A percentile compares a stretch with the other conserved stretches of the same genome.
phyloP scores from a whole-genome alignment of 2,329 filamentous ascomycete genomes.

The Ramularia endophylla region DNA sequence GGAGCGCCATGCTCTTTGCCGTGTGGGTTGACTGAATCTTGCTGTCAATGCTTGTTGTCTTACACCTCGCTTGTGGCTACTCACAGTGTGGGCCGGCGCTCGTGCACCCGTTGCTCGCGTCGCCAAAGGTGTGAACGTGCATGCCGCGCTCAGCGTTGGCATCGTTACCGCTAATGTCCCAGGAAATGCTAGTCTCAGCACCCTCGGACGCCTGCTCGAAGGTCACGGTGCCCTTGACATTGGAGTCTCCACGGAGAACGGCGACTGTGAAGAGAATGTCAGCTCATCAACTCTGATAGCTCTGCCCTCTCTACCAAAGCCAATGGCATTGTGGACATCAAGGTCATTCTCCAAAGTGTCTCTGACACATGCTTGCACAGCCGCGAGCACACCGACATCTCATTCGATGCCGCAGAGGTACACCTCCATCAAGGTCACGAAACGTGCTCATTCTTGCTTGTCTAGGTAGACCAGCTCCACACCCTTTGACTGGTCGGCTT shows the following conservation, averaged over 20 bases:
- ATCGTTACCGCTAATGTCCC: slow-evolving; percentile 89
- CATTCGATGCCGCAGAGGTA: too few species aligned
- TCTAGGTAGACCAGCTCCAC: slow-evolving; percentile 29
- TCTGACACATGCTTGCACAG: slow-evolving; percentile 1
- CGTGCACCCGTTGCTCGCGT: slow-evolving; percentile 99
- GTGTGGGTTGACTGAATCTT: slow-evolving; percentile 99
- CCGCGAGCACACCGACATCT: not conserved
- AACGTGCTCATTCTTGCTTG: slow-evolving; percentile 31
- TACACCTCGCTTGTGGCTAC: too few species aligned
- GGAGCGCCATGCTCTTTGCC: slow-evolving; percentile 89
- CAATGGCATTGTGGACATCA: not conserved
- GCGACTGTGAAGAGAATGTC: slow-evolving; percentile 58
- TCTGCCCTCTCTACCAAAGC: not conserved
- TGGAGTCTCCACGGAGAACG: slow-evolving; percentile 96
- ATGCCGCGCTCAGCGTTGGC: slow-evolving; percentile 94
- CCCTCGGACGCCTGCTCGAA: slow-evolving; percentile 89
- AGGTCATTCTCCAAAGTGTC: not conserved
- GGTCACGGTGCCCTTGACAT: slow-evolving; percentile 85
- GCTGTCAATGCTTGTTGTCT: not conserved
- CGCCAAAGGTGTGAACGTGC: slow-evolving; percentile 98
- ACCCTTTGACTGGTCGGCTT: slow-evolving; percentile 28
- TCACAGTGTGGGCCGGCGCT: slow-evolving; percentile 95
- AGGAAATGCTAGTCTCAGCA: slow-evolving; percentile 77
- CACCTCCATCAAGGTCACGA: slow-evolving; percentile 4
- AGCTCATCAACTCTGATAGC: slow-evolving; percentile 6